These are phyloP conservation scores for Abrus pulchellus DNA, from an alignment of 306 rosid species.

Conservation along the genomic window DNA sequence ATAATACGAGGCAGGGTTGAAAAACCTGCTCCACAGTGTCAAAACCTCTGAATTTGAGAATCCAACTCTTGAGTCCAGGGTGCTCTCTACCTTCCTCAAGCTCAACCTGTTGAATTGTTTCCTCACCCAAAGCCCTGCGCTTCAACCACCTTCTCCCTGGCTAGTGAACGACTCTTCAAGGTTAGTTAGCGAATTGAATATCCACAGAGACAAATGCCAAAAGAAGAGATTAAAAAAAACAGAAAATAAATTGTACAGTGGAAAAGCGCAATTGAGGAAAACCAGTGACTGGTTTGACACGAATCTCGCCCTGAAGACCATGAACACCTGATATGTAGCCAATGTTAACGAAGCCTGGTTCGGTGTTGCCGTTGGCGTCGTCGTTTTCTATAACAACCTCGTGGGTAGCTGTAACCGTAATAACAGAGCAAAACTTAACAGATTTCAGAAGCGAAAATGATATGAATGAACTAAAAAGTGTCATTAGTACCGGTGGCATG, in stretches of 20 bases:
- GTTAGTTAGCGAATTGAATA: background rate
- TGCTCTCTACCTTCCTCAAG: conserved; percentile 91
- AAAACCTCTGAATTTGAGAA: conserved; percentile 78
- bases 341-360: conserved; percentile 64
- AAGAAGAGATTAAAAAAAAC: background rate
- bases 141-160: conserved; percentile 93
- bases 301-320: conserved; percentile 82
- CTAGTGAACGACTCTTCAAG: conserved; percentile 46
- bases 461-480: background rate
- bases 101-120: conserved; percentile 71
- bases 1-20: background rate
- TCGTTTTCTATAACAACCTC: conserved; percentile 57
- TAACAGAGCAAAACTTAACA: conserved; percentile 27
- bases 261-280: conserved; percentile 88
- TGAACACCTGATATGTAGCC: conserved; percentile 82
- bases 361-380: conserved; percentile 26
- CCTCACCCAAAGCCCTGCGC: conserved; percentile 65
- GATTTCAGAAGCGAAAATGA: background rate
- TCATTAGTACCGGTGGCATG: conserved; percentile 53
- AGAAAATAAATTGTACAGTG: conserved; percentile 52
- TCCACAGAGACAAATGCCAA: conserved; percentile 11
- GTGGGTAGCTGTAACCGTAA: conserved; percentile 55
- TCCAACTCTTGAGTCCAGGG: conserved; percentile 85
- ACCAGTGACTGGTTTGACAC: conserved; percentile 79
- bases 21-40: conserved; percentile 74